A percentile compares a stretch with the other conserved stretches of the same genome.
Evolutionary conservation across 208 protist species (phyloP).

Genomic region (Phytomonas sp.): DNA sequence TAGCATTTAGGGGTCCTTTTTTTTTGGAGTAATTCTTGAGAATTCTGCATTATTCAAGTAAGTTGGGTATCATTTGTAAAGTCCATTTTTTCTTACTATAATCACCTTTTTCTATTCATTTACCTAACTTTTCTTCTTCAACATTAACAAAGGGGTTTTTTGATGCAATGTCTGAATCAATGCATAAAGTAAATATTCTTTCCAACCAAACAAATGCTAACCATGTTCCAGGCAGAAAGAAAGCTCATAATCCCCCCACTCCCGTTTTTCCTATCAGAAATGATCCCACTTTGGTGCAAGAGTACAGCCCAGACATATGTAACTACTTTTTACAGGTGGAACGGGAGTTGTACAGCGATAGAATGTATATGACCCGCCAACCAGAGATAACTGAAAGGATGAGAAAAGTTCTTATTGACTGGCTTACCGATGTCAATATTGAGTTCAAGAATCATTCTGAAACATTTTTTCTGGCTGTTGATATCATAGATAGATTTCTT

Average conservation of each 20-base stretch:
- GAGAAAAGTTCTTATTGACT: constrained; percentile 96
- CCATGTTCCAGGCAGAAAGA: constrained; percentile 10
- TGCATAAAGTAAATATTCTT: constrained; percentile 11
- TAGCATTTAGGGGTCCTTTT: constrained; percentile 3
- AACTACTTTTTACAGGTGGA: constrained; percentile 69
- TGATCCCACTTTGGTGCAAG: constrained; percentile 13
- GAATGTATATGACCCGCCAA: constrained; percentile 61
- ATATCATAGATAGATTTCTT: constrained; percentile 94
- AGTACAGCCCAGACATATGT: constrained; percentile 66
- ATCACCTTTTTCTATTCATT: constrained; percentile 8
- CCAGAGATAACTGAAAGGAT: constrained; percentile 92
- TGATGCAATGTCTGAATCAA: constrained; percentile 12
- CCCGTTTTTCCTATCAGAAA: constrained; percentile 1
- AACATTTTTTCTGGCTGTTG: constrained; percentile 94
- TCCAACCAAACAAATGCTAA: constrained; percentile 31
- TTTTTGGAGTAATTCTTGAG: constrained; percentile 9
- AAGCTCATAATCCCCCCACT: not conserved
- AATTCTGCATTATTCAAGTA: constrained; percentile 11
- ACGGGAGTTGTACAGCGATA: constrained; percentile 28
- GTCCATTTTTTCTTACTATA: constrained; percentile 11
- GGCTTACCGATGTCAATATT: constrained; percentile 93
- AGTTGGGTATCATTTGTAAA: constrained; percentile 3
- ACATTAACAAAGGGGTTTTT: not conserved
- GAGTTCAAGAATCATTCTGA: constrained; percentile 94
- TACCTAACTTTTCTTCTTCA: constrained; percentile 12